Base-by-base conservation (phyloP, 768 basidiomycete genomes). In the Pisolithus sp. region DNA sequence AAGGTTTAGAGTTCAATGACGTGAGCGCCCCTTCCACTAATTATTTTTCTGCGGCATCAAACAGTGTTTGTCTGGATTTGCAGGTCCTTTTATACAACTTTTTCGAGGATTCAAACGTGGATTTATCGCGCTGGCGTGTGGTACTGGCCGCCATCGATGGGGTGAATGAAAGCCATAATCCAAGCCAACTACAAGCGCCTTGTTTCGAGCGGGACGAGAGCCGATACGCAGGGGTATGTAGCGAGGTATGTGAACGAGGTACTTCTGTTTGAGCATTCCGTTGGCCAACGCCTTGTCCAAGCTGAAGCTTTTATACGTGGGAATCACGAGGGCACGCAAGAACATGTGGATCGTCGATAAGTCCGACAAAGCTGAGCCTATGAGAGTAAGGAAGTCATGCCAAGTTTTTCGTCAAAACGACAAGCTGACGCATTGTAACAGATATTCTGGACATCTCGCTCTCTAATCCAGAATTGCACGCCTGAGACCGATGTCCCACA, bases 71-170 rank as follows among this genome's bases (percentile, higher is more conserved):
- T 5, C 24, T 12, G 12, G 2, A 45, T n/a, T 9, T n/a, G 17
- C 28, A 88, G 85, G 86, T 89, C 3, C 70, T 89, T 3, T 59
- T 89, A 9, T 88, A 82, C 58, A 81, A 89, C 54, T 88, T 88
- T 65, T 89, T 89, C 58, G 74, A 78, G 24, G 83, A 86, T 55
- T 89, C 87, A 0, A 57, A 60, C 0, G 64, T 77, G 2, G 75
- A 75, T 40, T 50, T 62, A 2, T 64, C 76, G 0, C 80, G 80
- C 42, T 88, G 86, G 86, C 71, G 82, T 7, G 70, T 84, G 1
- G 66, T 86, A 3, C 60, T 83, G 4, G 78, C 38, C 24, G 57
- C 7, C 34, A 34, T 34, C 3, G 34, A 34, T 34, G 34, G 34
- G 5, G 34, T 34, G 4, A 12, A 4, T 15, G 34, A 34, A 12